Conservation (phyloP, 2,329 filamentous ascomycete species). For the Fusarium veterinarium region DNA sequence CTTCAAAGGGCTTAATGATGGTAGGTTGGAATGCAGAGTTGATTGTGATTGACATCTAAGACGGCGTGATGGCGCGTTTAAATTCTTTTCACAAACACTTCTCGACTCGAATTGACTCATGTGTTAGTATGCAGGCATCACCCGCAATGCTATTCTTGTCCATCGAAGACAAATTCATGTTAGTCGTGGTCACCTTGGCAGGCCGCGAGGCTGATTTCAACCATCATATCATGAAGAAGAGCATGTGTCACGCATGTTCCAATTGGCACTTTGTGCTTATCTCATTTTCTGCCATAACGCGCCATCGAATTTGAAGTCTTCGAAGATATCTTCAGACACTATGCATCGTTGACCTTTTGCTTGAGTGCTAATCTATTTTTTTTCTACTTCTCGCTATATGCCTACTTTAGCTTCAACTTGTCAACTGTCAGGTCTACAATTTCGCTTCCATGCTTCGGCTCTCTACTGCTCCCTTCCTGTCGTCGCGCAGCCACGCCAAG, state of each 20-base stretch:
- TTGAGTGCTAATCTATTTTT: accelerated
- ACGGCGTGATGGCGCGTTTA: not conserved
- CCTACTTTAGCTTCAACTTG: not conserved
- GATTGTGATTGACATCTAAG: accelerated
- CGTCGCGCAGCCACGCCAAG: not conserved
- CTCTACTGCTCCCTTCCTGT: accelerated
- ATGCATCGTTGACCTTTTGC: accelerated
- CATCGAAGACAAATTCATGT: accelerated
- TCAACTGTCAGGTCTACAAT: not conserved
- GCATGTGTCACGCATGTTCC: accelerated
- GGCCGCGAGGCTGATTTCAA: not conserved
- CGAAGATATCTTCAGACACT: accelerated
- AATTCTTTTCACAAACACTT: accelerated
- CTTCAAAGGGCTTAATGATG: not conserved
- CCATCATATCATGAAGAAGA: not conserved
- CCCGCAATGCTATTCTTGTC: accelerated
- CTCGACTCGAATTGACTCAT: accelerated
- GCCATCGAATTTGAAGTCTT: not conserved
- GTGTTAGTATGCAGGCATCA: not conserved
- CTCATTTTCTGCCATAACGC: accelerated
- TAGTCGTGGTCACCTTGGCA: not conserved
- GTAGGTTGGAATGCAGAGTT: accelerated
- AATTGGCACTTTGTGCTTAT: accelerated
- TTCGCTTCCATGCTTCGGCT: accelerated
- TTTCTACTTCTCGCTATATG: accelerated